Conservation (phyloP, 352 stramenopile species). For the Phytophthora cactorum region DNA sequence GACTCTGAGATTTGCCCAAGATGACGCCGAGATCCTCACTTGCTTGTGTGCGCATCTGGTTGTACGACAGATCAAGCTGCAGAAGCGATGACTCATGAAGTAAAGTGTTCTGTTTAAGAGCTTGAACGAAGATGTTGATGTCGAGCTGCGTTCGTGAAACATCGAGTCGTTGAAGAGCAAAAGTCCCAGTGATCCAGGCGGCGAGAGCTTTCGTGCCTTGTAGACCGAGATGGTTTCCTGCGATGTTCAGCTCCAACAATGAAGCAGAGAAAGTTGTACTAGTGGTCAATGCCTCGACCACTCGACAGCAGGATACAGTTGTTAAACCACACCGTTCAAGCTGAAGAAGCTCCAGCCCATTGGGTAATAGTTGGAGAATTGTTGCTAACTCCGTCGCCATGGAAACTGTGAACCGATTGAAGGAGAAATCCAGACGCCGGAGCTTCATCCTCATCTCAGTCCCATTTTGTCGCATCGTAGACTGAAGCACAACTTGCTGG, state of each 20-base stretch:
- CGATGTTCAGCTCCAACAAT: conserved; percentile 66
- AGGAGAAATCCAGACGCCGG: conserved; percentile 64
- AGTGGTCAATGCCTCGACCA: conserved; percentile 51
- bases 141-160: conserved; percentile 66
- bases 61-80: conserved; percentile 75
- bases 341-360: conserved; percentile 59
- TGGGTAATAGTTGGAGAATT: conserved; percentile 53
- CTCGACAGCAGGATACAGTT: conserved; percentile 37
- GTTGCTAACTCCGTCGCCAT: conserved; percentile 60
- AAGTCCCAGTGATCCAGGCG: conserved; percentile 62
- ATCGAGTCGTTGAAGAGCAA: conserved; percentile 63
- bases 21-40: conserved; percentile 65
- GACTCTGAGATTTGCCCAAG: conserved; percentile 64
- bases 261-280: conserved; percentile 55
- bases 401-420: conserved; percentile 59
- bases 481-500: conserved; percentile 63
- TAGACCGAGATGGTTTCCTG: conserved; percentile 56
- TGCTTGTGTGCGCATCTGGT: conserved; percentile 57
- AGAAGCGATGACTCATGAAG: conserved; percentile 70
- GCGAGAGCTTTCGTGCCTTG: conserved; percentile 54
- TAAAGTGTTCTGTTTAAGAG: conserved; percentile 68
- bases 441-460: conserved; percentile 34
- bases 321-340: conserved; percentile 59
- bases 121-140: conserved; percentile 57
- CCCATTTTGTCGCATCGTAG: conserved; percentile 44